A percentile compares a stretch with the other conserved stretches of the same genome.
Evolutionary conservation across 306 rosid genomes (phyloP).

Genomic region (Dryas alaskensis): DNA sequence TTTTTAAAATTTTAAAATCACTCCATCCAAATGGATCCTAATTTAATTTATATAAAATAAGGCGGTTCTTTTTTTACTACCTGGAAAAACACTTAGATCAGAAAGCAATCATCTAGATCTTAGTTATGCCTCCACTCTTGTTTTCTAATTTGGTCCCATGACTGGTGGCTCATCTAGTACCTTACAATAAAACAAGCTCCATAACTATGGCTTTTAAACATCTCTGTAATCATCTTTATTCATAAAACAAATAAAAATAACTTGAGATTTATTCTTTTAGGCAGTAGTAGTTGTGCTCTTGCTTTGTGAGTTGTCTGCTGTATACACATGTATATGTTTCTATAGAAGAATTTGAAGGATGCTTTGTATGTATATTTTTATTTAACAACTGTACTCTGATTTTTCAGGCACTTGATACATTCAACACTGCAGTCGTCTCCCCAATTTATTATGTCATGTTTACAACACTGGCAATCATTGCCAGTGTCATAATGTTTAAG

Average conservation of each 20-base stretch:
- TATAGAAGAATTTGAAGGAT: background rate
- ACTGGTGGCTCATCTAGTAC: background rate
- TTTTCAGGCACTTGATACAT: constrained; percentile 89
- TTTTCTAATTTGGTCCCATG: background rate
- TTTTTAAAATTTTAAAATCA: too few species aligned
- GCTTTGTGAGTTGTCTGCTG: background rate
- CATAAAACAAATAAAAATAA: too few species aligned
- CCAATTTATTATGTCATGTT: constrained; percentile 90
- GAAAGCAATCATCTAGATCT: background rate
- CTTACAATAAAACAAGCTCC: background rate
- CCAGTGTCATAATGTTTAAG: constrained; percentile 91
- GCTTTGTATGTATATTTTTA: background rate
- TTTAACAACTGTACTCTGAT: constrained; percentile 21
- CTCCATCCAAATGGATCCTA: background rate
- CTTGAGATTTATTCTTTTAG: too few species aligned
- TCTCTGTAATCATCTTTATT: background rate
- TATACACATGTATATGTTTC: background rate
- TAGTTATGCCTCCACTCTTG: background rate
- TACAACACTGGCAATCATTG: constrained; percentile 72
- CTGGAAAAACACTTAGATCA: background rate
- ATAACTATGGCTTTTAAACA: background rate
- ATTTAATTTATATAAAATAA: too few species aligned
- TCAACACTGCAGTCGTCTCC: constrained; percentile 84
- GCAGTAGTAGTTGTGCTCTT: background rate
- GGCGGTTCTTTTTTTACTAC: background rate